Evolutionary conservation across 2,329 filamentous ascomycete species (phyloP), one percentile per base, ranked within the genome.

Genomic region (Ophiostoma sp.): DNA sequence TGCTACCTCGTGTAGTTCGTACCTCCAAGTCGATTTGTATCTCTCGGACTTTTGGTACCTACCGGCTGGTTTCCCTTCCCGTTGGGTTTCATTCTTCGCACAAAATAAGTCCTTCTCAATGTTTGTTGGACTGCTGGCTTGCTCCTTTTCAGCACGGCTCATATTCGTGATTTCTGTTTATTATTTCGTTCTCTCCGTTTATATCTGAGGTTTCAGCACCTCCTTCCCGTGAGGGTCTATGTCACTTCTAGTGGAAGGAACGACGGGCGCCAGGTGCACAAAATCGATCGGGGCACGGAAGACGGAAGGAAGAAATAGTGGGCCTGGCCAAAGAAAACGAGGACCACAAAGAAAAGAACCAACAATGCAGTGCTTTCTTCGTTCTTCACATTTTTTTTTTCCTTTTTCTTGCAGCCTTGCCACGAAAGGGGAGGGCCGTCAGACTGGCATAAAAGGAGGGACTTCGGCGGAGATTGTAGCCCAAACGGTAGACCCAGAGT

Each of bases 231-330:
- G 28, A 33, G 28, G 28, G 7, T 19, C 55, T 31, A 33, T 59
- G 55, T 33, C 28, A 15, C 25, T 31, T 33, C 33, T 17, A 25
- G 28, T 17, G 55, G 28, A 59, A 33, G 55, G 28, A 17, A 59
- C 55, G 15, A 33, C 55, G 4, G 55, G 55, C n/a, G 55, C n/a
- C 61, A 45, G 11, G 1, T 66, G 61, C 61, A 66, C 61, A 66
- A 66, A 66, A 22, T 11, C 9, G 33, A 63, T 22, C n/a, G 59
- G 31, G 36, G 22, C 61, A 66, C 61, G 61, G 61, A 66, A 66
- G 36, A 45, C 61, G 61, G 61, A 66, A 66, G 22, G 59, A 25
- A 64, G n/a, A 22, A 39, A 66, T 28, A 45, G 61, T 45, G 61
- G 61, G 59, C 33, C 36, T 36, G 8, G 17, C 19, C 6, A 45